Conservation (phyloP, 805 yeast species). For the Wickerhamiella hasegawae region DNA sequence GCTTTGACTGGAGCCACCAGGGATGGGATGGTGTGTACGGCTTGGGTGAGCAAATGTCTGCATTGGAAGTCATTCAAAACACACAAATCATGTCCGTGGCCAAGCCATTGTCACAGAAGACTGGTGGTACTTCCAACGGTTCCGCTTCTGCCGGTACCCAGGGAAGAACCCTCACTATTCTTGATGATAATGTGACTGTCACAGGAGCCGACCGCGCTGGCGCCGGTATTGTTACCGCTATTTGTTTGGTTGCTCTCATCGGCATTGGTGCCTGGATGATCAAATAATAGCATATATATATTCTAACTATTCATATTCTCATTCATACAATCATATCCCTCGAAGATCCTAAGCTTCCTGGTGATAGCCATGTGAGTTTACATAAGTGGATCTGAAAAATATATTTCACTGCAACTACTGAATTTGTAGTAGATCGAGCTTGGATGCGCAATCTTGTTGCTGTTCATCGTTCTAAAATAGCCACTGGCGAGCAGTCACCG, state of each 20-base stretch:
- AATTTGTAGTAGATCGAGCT: too few relatives aligned
- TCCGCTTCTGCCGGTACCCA: slow-evolving; percentile 53
- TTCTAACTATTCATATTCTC: too few relatives aligned
- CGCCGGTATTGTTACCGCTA: slow-evolving; percentile 74
- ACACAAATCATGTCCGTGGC: slow-evolving; percentile 24
- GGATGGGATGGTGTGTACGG: slow-evolving; percentile 60
- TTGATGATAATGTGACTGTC: slow-evolving; percentile 24
- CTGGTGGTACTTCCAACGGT: slow-evolving; percentile 61
- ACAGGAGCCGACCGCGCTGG: slow-evolving; percentile 64
- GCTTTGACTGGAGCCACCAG: slow-evolving; percentile 45
- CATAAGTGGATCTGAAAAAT: too few relatives aligned
- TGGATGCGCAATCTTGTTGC: slow-evolving; percentile 8
- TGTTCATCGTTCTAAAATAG: slow-evolving; percentile 6
- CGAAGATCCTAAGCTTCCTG: too few relatives aligned
- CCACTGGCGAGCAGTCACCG: slow-evolving; percentile 5
- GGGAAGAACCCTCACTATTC: slow-evolving; percentile 6
- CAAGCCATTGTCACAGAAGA: slow-evolving; percentile 43
- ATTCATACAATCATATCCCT: too few relatives aligned
- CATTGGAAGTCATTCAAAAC: slow-evolving; percentile 47
- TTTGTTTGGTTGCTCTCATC: slow-evolving; percentile 41
- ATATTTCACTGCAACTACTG: too few relatives aligned
- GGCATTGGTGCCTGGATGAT: slow-evolving; percentile 76
- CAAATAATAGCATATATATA: too few relatives aligned
- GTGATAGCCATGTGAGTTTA: too few relatives aligned
- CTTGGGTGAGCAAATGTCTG: slow-evolving; percentile 72